Base-by-base conservation (phyloP, 768 basidiomycete genomes). In the Boletus subparvulus region DNA sequence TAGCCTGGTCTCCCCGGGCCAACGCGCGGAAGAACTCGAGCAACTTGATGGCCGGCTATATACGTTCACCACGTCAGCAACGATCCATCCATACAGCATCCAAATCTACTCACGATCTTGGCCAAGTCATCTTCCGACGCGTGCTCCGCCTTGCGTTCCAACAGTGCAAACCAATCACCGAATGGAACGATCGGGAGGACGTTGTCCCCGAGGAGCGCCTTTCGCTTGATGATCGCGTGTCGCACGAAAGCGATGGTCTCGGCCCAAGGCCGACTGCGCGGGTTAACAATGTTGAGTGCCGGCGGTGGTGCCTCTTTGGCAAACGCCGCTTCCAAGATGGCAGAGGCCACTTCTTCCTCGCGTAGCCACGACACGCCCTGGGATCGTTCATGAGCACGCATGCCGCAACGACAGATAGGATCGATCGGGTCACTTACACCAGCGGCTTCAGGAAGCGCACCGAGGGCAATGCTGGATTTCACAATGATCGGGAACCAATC, bases 401-500 rank as follows among this genome's bases (percentile, higher is more conserved):
- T 24, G 17, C n/a, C 26, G 8, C 33, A 16, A 45, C 50, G 14
- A 32, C 1, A 9, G 8, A 17, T n/a, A 7, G 4, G 7, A 33
- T 13, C 12, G 4, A n/a, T 13, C 16, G 6, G 32, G 14, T 6
- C 14, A 64, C 77, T 50, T 59, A 79, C 80, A 19, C 73, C 72
- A 1, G 60, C 51, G 1, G 68, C 64, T n/a, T 58, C 52, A 8
- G 74, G 73, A 6, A 76, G 52, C 16, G 55, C 59, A 47, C 69
- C 70, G 10, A 68, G 61, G 5, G 59, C 52, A 12, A 69, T n/a
- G 45, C 73, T 72, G 0, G 73, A 71, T 50, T 75, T 69, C 16
- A 77, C 69, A 4, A 81, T 63, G 37, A 74, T 69, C 16, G 81
- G 79, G 30, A 81, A 61, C 81, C 81, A 83, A 46, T 81, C 78